Conservation (phyloP, 768 basidiomycete species). For the Leccinum longicurvipes region DNA sequence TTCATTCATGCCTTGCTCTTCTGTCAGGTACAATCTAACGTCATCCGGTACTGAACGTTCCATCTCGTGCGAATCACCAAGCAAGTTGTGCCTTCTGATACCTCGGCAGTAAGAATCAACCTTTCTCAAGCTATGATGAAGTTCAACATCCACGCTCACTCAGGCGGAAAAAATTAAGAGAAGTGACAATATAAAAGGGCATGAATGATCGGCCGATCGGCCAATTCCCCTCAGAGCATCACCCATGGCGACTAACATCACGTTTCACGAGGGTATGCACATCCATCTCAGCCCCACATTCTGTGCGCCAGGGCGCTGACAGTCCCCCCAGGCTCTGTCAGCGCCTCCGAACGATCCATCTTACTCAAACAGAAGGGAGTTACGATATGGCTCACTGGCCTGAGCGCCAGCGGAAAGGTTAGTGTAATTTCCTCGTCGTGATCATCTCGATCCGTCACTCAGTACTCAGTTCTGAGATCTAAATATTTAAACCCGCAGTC, state of each 20-base stretch:
- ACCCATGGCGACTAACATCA: constrained; percentile 48
- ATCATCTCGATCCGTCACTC: not conserved
- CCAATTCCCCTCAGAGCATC: not conserved
- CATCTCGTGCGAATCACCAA: not conserved
- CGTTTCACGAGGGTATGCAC: constrained; percentile 62
- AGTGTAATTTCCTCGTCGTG: constrained; percentile 4
- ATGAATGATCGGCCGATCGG: not conserved
- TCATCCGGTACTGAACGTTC: not conserved
- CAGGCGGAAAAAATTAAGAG: not conserved
- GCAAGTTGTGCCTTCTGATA: constrained; percentile 4
- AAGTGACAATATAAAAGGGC: constrained; percentile 13
- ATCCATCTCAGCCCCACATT: not conserved
- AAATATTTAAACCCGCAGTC: constrained; percentile 67
- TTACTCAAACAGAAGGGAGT: constrained; percentile 79
- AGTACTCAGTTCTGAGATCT: too few species aligned
- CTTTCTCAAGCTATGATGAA: constrained; percentile 11
- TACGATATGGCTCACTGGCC: constrained; percentile 95
- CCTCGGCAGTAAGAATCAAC: constrained; percentile 9
- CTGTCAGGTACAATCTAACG: constrained; percentile 3
- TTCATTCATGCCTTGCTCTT: not conserved
- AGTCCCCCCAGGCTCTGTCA: constrained; percentile 62
- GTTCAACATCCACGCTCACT: not conserved
- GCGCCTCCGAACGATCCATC: constrained; percentile 57
- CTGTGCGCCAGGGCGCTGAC: constrained; percentile 1
- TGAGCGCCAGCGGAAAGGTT: constrained; percentile 94